Percentiles rank a stretch among this genome's conserved stretches.
These are phyloP conservation scores for Leucocoprinus leucothites DNA, from an alignment of 768 basidiomycete genomes.

Conservation along the genomic window DNA sequence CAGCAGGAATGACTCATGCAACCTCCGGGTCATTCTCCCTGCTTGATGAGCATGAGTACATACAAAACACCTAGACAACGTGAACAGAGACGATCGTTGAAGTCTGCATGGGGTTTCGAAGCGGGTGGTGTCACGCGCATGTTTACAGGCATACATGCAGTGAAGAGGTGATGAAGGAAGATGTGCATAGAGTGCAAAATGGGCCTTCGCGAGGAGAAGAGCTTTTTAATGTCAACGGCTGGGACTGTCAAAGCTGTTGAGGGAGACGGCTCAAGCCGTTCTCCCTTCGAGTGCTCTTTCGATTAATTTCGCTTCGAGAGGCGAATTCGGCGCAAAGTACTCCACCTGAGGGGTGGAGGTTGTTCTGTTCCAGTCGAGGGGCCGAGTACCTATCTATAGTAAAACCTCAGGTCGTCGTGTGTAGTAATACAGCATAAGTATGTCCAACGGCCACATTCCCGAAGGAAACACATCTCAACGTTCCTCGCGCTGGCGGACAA, in stretches of 20 bases:
- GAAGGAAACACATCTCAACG: not conserved
- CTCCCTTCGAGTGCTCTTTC: slow-evolving; percentile 61
- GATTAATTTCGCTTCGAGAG: slow-evolving; percentile 87
- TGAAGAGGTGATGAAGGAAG: too few relatives aligned
- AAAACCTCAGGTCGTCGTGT: slow-evolving; percentile 85
- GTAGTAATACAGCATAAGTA: slow-evolving; percentile 91
- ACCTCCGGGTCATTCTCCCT: too few relatives aligned
- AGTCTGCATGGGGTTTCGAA: too few relatives aligned
- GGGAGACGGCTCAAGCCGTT: slow-evolving; percentile 27
- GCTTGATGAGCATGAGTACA: too few relatives aligned
- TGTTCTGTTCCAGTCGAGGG: slow-evolving; percentile 87
- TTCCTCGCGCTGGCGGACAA: slow-evolving; percentile 60
- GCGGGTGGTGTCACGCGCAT: too few relatives aligned
- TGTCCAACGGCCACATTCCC: slow-evolving; percentile 25
- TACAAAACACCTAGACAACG: too few relatives aligned
- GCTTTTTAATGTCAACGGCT: slow-evolving; percentile 56
- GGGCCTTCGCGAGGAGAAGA: slow-evolving; percentile 27
- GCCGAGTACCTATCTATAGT: slow-evolving; percentile 80
- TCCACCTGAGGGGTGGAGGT: slow-evolving; percentile 66
- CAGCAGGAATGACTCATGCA: too few relatives aligned
- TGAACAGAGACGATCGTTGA: too few relatives aligned
- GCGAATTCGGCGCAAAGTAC: slow-evolving; percentile 74
- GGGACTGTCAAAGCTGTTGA: slow-evolving; percentile 46
- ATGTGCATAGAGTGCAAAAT: not conserved
- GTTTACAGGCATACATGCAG: too few relatives aligned